Evolutionary conservation across 2,329 filamentous ascomycete genomes (phyloP).

Genomic region (Apiospora koreana): DNA sequence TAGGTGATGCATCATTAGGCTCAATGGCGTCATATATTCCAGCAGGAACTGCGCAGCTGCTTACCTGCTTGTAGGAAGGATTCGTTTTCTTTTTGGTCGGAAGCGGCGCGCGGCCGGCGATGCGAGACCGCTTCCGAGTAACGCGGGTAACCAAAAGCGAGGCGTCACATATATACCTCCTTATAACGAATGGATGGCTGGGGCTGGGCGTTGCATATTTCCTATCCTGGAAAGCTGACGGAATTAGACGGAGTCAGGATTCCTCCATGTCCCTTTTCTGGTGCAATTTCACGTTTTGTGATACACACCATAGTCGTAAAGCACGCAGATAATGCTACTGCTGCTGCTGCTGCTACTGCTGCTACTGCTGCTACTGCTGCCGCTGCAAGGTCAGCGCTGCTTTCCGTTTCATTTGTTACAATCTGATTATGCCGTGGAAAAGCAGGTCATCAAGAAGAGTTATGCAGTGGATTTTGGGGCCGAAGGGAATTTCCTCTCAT

Average conservation of each 20-base stretch:
- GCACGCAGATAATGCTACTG: neutral
- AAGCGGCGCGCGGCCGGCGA: no score
- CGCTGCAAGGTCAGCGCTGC: constrained; percentile 1
- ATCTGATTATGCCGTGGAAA: neutral
- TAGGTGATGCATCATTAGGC: no score
- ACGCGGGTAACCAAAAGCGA: no score
- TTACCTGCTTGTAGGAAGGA: no score
- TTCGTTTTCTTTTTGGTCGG: no score
- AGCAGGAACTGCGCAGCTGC: no score
- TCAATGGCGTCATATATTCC: no score
- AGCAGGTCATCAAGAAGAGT: neutral
- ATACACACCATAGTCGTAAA: neutral
- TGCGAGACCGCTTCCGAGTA: no score
- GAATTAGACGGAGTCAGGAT: neutral
- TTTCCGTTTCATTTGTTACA: neutral
- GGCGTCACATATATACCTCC: no score
- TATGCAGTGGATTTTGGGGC: neutral
- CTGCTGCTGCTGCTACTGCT: neutral
- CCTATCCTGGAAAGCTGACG: neutral
- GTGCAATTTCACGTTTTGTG: neutral
- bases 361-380: neutral
- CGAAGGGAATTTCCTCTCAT: neutral
- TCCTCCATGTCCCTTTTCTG: no score
- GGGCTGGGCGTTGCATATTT: neutral
- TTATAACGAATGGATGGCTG: no score